Evolutionary conservation across 2,329 filamentous ascomycete species (phyloP), one percentile per base, ranked within the genome.

Genomic region (Trichoderma simmonsii): DNA sequence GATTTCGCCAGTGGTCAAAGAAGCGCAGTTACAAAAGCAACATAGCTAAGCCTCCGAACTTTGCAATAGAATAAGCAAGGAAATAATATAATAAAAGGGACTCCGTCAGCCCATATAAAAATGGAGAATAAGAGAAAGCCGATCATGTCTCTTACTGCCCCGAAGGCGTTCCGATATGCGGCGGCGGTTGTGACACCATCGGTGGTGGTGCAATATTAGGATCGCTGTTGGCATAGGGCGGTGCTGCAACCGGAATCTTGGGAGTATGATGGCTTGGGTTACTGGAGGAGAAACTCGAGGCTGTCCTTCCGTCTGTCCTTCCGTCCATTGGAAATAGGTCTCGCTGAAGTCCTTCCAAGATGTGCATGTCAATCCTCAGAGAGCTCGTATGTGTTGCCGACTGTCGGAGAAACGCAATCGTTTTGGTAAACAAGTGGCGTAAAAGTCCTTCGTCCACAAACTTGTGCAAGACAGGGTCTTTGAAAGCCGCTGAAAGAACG

Each of bases 401-500:
- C 71, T 91, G 85, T 60, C 87, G 83, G 66, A 98, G 86, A 79
- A 98, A 95, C 3, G 82, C 81, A 74, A 97, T 94, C 0, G 95
- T 98, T 73, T 89, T 90, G 54, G 84, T 79, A 71, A 97, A 89
- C 0, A 97, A 86, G 1, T 81, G 78, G 59, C 86, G 83, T 8
- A 97, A 83, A 3, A 84, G 81, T 0, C 86, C 80, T 62, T 83
- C 81, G 4, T 89, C 80, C 24, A 97, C 86, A 34, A 89, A 87
- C 6, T 83, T 79, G 6, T 82, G 82, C 1, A 97, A 86, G 30
- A 86, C 82, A 5, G 85, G 86, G 61, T 95, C 92, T 73, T 87
- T 88, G 81, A 90, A 95, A 4, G 92, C 92, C 1, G 95, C 94
- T 30, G 93, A 90, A 3, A 99, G 88, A n/a, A 97, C 93, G 63